Percentiles rank a stretch among this genome's conserved stretches.
Evolutionary conservation across 2,329 filamentous ascomycete genomes (phyloP).

Genomic region (Talaromyces pinophilus): DNA sequence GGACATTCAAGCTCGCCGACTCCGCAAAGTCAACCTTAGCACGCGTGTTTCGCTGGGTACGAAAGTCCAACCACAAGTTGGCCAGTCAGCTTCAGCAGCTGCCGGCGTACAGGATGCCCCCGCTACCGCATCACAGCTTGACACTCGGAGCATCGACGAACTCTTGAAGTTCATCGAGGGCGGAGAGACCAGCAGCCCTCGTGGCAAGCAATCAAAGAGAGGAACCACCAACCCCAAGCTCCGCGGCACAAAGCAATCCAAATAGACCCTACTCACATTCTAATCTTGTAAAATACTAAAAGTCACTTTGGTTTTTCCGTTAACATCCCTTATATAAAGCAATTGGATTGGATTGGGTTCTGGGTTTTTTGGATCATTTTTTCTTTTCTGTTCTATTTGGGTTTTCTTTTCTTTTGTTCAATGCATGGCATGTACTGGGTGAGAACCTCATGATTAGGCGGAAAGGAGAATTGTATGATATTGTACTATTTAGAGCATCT

Average conservation of each 20-base stretch:
- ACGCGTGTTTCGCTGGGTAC: constrained; percentile 60
- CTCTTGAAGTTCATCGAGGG: constrained; percentile 94
- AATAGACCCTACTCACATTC: constrained; percentile 12
- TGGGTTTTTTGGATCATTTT: background rate
- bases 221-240: constrained; percentile 48
- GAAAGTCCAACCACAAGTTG: constrained; percentile 64
- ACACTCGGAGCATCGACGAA: constrained; percentile 87
- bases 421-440: constrained; percentile 25
- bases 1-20: constrained; percentile 73
- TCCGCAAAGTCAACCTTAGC: constrained; percentile 70
- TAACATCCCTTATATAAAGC: background rate
- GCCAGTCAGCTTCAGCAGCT: constrained; percentile 58
- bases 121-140: constrained; percentile 53
- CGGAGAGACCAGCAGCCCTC: constrained; percentile 43
- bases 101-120: constrained; percentile 41
- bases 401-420: constrained; percentile 11
- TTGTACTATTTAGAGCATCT: constrained; percentile 36
- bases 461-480: constrained; percentile 23
- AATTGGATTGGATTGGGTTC: background rate
- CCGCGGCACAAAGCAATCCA: constrained; percentile 45
- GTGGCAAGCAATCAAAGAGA: constrained; percentile 49
- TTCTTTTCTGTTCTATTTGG: constrained; percentile 14
- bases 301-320: constrained; percentile 15
- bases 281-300: constrained; percentile 15
- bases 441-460: constrained; percentile 25